Base-by-base conservation (phyloP, 2,329 filamentous ascomycete species). In the Fusarium lateritium region DNA sequence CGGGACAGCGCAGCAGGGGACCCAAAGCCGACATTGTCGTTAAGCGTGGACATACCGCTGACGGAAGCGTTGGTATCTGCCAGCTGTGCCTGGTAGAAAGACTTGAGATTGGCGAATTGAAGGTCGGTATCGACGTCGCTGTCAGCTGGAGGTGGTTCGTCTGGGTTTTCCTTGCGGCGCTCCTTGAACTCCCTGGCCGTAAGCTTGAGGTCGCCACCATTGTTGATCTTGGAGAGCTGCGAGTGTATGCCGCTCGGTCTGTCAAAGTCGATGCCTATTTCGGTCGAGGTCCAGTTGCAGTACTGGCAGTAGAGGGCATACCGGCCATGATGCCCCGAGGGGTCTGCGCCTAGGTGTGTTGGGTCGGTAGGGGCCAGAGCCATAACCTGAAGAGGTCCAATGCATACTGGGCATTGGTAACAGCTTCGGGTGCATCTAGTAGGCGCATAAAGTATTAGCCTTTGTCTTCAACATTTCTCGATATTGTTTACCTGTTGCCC, bases 331-430 rank as follows among this genome's bases (percentile, higher is more conserved):
- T 31, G 75, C 15, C 50, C 52, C 14, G 75, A 67, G 47, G 67
- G 60, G 40, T 85, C 85, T n/a, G 83, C 76, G 15, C 79, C 78
- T 7, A 84, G 79, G 39, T 83, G 82, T 56, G 74, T 80, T 21
- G 79, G 70, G 78, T 85, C 84, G 26, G 83, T 77, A 3, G 84
- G 82, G 56, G 94, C 91, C 63, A 94, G 81, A 21, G 90, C 89
- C 54, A 89, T 92, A 53, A 96, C 90, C 21, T 90, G 86, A 40
- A 98, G 86, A 14, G 94, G 92, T 0, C 94, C 90, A 28, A 93
- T 90, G 79, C 96, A 99, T 68, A 94, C 84, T 1, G 96, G 96
- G 74, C 96, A 99, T 77, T 97, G 93, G 83, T 96, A 98, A 80
- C 96, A 99, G 77, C 94, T 98, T 70, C 96, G 88, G 19, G 94